A percentile compares a stretch with the other conserved stretches of the same genome.
Evolutionary conservation across 2,329 filamentous ascomycete species (phyloP).

Genomic region (Paecilomyces variotii): DNA sequence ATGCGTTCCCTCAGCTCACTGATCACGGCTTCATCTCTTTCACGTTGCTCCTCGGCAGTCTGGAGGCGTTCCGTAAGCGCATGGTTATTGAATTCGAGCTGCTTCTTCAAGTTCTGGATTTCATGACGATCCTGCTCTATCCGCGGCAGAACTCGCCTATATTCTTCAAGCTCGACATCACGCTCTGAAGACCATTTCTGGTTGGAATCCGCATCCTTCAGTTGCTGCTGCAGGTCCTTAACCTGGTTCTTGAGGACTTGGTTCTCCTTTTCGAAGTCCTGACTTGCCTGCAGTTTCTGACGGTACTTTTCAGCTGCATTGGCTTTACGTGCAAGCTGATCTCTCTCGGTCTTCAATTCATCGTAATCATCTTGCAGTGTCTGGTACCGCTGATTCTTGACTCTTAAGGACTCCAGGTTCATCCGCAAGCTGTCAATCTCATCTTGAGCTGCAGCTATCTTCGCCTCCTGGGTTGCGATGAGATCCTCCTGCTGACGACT

Average conservation of each 20-base stretch:
- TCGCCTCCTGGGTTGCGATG: conserved; percentile 62
- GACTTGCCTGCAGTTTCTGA: conserved; percentile 41
- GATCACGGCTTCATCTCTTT: conserved; percentile 34
- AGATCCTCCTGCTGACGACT: conserved; percentile 58
- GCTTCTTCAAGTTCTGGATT: conserved; percentile 40
- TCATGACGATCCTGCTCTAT: conserved; percentile 43
- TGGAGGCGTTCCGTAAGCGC: conserved; percentile 37
- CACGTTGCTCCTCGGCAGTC: conserved; percentile 35
- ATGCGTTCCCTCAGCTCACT: conserved; percentile 36
- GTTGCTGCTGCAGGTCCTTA: conserved; percentile 38
- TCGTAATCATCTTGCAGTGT: conserved; percentile 44
- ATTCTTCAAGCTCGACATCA: conserved; percentile 36
- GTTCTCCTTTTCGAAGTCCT: conserved; percentile 43
- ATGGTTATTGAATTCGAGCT: conserved; percentile 42
- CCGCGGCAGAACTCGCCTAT: conserved; percentile 37
- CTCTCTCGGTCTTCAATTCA: conserved; percentile 40
- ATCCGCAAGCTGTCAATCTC: conserved; percentile 38
- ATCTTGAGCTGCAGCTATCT: conserved; percentile 47
- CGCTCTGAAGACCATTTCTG: conserved; percentile 33
- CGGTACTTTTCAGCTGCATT: conserved; percentile 44
- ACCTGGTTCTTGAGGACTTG: conserved; percentile 38
- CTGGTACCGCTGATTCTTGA: conserved; percentile 38
- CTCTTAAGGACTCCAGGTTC: conserved; percentile 35
- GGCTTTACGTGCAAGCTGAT: conserved; percentile 39
- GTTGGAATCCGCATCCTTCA: conserved; percentile 38